Percentiles rank a stretch among this genome's conserved stretches.
These are phyloP conservation scores for Metschnikowia gelsemii DNA, from an alignment of 805 yeast species.

Conservation along the genomic window DNA sequence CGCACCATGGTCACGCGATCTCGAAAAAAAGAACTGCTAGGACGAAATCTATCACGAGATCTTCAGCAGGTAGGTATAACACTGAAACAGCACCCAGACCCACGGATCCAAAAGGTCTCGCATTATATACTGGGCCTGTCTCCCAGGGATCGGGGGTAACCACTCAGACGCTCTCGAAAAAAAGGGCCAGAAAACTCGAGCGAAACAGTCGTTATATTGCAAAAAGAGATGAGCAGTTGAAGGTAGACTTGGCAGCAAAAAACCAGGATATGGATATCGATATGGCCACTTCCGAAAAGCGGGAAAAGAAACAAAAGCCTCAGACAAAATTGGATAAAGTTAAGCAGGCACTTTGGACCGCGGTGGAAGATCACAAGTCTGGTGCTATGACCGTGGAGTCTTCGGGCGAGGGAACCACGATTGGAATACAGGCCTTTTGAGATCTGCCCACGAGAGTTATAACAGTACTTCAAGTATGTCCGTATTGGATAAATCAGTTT, in stretches of 20 bases:
- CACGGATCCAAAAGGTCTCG: conserved; percentile 41
- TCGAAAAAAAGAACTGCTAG: conserved; percentile 58
- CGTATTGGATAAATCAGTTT: neutral
- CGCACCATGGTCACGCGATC: conserved; percentile 49
- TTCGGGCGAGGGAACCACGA: conserved; percentile 75
- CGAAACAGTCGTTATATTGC: conserved; percentile 74
- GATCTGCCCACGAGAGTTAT: neutral
- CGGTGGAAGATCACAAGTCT: conserved; percentile 57
- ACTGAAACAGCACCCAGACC: conserved; percentile 35
- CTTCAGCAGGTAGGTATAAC: conserved; percentile 38
- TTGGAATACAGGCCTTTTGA: conserved; percentile 69
- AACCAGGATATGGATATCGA: conserved; percentile 54
- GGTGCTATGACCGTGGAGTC: conserved; percentile 43
- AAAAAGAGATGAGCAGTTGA: conserved; percentile 49
- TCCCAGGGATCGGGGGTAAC: conserved; percentile 41
- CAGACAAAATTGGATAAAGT: conserved; percentile 45
- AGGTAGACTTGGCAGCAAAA: conserved; percentile 49
- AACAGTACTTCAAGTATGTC: conserved; percentile 1
- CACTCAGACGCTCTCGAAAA: conserved; percentile 66
- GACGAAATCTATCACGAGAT: conserved; percentile 42
- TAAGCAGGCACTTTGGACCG: conserved; percentile 69
- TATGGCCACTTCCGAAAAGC: conserved; percentile 24
- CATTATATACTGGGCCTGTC: conserved; percentile 41
- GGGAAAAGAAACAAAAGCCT: conserved; percentile 22
- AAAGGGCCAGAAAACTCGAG: conserved; percentile 73